A percentile compares a stretch with the other conserved stretches of the same genome.
Evolutionary conservation across 345 rosid species (phyloP).

Genomic region (Eucalyptus coolabah): DNA sequence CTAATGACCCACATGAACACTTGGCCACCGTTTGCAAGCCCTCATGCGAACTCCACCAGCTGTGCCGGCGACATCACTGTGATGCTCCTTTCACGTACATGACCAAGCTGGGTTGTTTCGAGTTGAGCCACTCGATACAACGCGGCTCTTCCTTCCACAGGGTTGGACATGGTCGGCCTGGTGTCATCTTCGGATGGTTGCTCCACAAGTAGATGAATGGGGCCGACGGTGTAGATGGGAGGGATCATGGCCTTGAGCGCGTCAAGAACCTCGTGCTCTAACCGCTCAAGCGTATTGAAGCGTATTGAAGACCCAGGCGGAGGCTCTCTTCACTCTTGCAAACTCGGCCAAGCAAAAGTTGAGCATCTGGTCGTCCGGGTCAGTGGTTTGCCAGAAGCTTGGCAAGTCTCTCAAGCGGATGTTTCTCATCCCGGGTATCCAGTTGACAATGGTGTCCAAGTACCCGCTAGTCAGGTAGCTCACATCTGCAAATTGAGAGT

Average conservation of each 20-base stretch:
- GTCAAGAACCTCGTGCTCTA: constrained; percentile 18
- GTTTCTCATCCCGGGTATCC: constrained; percentile 32
- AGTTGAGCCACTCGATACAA: constrained; percentile 37
- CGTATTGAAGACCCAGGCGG: constrained; percentile 38
- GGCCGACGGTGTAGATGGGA: constrained; percentile 34
- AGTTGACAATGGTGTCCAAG: constrained; percentile 21
- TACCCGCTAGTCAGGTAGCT: constrained; percentile 26
- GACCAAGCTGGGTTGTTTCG: constrained; percentile 25
- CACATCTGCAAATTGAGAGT: no score
- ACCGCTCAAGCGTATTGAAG: constrained; percentile 29
- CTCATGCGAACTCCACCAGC: constrained; percentile 36
- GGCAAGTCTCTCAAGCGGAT: constrained; percentile 32
- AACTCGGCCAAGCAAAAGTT: not conserved
- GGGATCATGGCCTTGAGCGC: constrained; percentile 14
- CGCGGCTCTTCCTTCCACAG: constrained; percentile 40
- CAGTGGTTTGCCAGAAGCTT: constrained; percentile 21
- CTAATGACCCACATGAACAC: no score
- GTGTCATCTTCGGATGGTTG: not conserved
- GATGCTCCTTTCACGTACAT: constrained; percentile 57
- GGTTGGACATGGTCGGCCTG: constrained; percentile 12
- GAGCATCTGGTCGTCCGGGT: constrained; percentile 10
- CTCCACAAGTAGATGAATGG: constrained; percentile 16
- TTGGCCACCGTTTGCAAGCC: no score
- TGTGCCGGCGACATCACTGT: constrained; percentile 28
- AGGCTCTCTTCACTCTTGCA: constrained; percentile 13